Percentiles rank a stretch among this genome's conserved stretches.
Evolutionary conservation across 169 alveolate species (phyloP).

Genomic region (Perkinsus chesapeaki): DNA sequence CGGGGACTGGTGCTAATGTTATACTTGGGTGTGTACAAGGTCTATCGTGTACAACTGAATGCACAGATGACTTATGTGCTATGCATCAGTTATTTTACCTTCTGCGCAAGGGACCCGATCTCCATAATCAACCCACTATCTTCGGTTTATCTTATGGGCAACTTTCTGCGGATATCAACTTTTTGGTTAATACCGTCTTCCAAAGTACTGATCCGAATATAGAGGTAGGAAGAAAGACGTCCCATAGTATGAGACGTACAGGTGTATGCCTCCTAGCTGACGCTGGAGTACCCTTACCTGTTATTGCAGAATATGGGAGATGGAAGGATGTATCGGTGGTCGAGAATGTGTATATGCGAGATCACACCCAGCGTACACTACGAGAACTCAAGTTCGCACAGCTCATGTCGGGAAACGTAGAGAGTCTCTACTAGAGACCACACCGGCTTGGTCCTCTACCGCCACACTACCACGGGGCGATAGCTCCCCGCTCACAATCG

Average conservation of each 20-base stretch:
- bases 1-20: background rate
- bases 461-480: no score
- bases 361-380: background rate
- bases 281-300: background rate
- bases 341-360: background rate
- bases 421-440: background rate
- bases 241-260: background rate
- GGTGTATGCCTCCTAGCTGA: background rate
- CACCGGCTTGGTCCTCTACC: no score
- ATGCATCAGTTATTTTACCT: background rate
- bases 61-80: background rate
- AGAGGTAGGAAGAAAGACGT: background rate
- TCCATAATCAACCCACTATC: background rate
- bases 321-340: background rate
- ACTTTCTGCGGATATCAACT: background rate
- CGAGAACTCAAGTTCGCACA: background rate
- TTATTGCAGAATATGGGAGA: background rate
- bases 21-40: background rate
- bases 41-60: background rate
- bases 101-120: background rate
- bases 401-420: background rate
- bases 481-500: no score
- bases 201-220: background rate
- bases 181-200: background rate
- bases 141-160: background rate